Conservation (phyloP, 2,329 filamentous ascomycete genomes). For the Chaetomium sp. region DNA sequence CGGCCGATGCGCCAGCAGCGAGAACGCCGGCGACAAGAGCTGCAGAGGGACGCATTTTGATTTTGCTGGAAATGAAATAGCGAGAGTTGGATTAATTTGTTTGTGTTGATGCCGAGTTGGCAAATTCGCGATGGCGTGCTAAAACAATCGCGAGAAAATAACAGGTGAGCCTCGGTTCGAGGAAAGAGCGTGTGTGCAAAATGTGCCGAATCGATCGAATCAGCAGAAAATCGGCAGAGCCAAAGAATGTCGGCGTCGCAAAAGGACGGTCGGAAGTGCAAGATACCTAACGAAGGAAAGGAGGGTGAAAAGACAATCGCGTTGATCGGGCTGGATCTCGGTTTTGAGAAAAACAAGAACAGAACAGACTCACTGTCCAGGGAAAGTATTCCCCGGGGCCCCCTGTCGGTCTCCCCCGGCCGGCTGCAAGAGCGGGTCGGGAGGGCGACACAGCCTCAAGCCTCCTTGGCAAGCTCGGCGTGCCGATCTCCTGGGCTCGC, state of each 20-base stretch:
- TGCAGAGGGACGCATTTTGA: slow-evolving; percentile 37
- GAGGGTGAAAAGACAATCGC: not conserved
- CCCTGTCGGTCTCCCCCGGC: slow-evolving; percentile 4
- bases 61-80: slow-evolving; percentile 13
- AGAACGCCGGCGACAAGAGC: slow-evolving; percentile 34
- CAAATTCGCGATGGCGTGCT: slow-evolving; percentile 17
- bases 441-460: slow-evolving; percentile 10
- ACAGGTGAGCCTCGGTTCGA: not conserved
- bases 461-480: not conserved
- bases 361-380: slow-evolving; percentile 3
- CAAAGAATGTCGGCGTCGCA: slow-evolving; percentile 17
- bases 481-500: slow-evolving; percentile 5
- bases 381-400: slow-evolving; percentile 2
- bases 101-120: not conserved
- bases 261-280: slow-evolving; percentile 15
- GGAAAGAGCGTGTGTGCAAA: slow-evolving; percentile 10
- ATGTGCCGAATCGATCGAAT: not conserved
- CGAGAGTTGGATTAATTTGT: not conserved
- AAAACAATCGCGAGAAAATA: not conserved
- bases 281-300: not conserved
- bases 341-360: slow-evolving; percentile 3
- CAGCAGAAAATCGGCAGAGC: not conserved
- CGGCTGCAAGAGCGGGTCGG: slow-evolving; percentile 12
- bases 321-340: not conserved
- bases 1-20: slow-evolving; percentile 34